Conservation (phyloP, 2,329 filamentous ascomycete genomes). For the Cadophora sp. region DNA sequence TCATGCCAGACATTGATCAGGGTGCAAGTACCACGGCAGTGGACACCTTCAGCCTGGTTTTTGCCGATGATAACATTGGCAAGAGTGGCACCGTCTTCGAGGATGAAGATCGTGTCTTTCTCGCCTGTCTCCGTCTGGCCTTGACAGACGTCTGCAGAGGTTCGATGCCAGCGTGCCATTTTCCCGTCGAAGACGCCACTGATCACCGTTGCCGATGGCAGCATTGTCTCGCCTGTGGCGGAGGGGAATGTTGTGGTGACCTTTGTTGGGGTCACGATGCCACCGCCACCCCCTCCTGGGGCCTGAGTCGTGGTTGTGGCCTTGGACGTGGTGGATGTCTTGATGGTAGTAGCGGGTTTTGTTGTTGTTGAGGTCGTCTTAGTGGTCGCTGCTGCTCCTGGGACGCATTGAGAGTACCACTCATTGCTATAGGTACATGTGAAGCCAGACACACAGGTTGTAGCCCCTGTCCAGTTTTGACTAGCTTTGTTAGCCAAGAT, state of each 20-base stretch:
- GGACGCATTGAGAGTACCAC: not conserved
- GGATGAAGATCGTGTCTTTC: conserved; percentile 49
- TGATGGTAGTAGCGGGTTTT: no score
- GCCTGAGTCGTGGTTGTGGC: no score
- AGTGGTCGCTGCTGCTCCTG: no score
- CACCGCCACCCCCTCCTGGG: not conserved
- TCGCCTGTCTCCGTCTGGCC: conserved; percentile 11
- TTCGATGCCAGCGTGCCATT: conserved; percentile 6
- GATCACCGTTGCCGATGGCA: conserved; percentile 2
- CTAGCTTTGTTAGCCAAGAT: no score
- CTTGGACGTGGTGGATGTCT: no score
- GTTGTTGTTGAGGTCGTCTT: no score
- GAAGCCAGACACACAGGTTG: not conserved
- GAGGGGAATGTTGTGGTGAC: not conserved
- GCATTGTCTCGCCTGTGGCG: not conserved
- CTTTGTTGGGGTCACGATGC: not conserved
- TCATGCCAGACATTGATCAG: conserved; percentile 53
- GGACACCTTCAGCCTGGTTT: conserved; percentile 56
- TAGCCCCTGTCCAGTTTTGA: no score
- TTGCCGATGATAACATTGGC: conserved; percentile 61
- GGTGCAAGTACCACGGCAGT: conserved; percentile 57
- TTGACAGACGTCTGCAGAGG: conserved; percentile 1
- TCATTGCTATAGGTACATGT: not conserved
- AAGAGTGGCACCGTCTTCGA: conserved; percentile 56
- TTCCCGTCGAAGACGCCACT: not conserved